Evolutionary conservation across 805 yeast genomes (phyloP), one percentile per base, ranked within the genome.

Genomic region (Lipomyces chichibuensis): DNA sequence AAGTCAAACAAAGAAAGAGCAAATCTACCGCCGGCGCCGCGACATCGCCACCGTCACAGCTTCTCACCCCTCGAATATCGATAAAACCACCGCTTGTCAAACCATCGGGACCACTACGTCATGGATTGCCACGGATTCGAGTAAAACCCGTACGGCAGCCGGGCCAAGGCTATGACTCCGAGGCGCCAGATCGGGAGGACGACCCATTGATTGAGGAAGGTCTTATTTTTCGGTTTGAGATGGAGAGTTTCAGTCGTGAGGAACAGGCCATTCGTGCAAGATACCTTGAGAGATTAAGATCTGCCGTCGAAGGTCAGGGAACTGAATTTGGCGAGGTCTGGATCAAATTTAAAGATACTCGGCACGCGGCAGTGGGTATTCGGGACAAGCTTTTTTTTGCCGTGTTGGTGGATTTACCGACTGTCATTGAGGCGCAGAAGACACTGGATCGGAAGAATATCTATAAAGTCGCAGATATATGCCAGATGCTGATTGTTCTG

Each of bases 131-230:
- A 8, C 76, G 85, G 49, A 81, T 88, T 67, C 76, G 86, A 63
- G 82, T 87, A 65, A 85, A 84, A 69, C 86, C 88, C 0, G 82
- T 83, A 3, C 81, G 97, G 72, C 83, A 88, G 2, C 95, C 96
- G 0, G 97, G 97, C 3, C 97, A 94, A 73, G 98, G 98, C 0
- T 94, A 94, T 77, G 99, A 94, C 75, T 89, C 97, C 2, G 98
- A 94, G 74, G 98, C 96, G 23, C 96, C 97, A 0, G 98, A 94
- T 71, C 81, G 91, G 32, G 99, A 95, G 76, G 97, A 92, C 67
- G 98, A 95, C 75, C 98, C 99, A 0, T 79, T 92, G 68, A 81
- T 92, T 8, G 98, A 95, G 75, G 96, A 91, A 71, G 97, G 95
- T 0, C 82, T 95, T 1, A 82, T 92, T 0, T 77, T 95, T 55